Evolutionary conservation across 176 grass and related monocot species (phyloP).

Genomic region (Tillandsia leiboldiana): DNA sequence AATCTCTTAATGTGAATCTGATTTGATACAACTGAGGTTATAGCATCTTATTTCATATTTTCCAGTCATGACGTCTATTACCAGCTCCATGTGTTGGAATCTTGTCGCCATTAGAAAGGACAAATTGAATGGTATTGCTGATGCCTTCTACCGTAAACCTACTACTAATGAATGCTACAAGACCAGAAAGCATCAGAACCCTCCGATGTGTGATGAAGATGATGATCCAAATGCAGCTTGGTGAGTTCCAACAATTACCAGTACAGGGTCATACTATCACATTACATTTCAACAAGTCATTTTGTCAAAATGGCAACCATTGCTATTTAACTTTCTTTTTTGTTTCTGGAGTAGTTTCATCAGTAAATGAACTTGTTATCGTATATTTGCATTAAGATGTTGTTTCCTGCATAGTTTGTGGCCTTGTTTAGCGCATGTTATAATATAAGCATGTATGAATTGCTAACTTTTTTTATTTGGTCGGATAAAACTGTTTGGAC

Average conservation of each 20-base stretch:
- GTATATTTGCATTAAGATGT: background rate
- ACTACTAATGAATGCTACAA: constrained; percentile 76
- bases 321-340: background rate
- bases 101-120: constrained; percentile 74
- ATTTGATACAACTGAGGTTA: background rate
- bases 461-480: background rate
- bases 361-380: background rate
- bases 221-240: constrained; percentile 80
- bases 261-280: background rate
- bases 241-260: constrained; percentile 11
- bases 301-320: background rate
- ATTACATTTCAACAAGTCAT: no score
- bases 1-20: background rate
- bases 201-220: constrained; percentile 80
- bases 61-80: constrained; percentile 63
- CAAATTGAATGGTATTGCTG: constrained; percentile 58
- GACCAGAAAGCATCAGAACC: constrained; percentile 36
- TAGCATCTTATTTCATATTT: background rate
- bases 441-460: constrained; percentile 1
- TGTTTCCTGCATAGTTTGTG: background rate
- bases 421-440: background rate
- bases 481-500: background rate
- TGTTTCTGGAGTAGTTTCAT: background rate
- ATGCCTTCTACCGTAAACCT: constrained; percentile 85
- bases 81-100: constrained; percentile 92